Conservation (phyloP, 2,329 filamentous ascomycete genomes). For the Botrytis pseudocinerea region DNA sequence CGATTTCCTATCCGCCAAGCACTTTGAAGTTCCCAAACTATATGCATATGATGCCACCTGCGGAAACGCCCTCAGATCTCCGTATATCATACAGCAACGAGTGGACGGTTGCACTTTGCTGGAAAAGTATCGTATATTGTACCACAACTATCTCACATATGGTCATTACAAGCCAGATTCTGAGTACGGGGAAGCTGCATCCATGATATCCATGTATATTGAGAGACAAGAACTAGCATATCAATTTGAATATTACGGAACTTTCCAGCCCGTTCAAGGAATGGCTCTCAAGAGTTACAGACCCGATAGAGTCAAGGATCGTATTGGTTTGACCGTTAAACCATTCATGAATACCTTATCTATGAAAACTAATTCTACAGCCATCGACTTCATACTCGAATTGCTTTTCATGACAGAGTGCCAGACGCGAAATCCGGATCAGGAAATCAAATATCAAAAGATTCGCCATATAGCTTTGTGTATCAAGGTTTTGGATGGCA, state of each 20-base stretch:
- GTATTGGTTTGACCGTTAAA: not conserved
- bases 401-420: not conserved
- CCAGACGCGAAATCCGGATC: not conserved
- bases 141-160: not conserved
- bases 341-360: not conserved
- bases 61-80: not conserved
- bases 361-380: not conserved
- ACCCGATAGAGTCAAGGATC: not conserved
- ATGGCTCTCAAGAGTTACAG: not conserved
- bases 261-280: not conserved
- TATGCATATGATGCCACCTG: not conserved
- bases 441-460: not conserved
- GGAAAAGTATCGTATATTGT: not conserved
- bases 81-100: not conserved
- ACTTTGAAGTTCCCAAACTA: not conserved
- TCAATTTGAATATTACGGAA: not conserved
- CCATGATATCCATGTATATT: not conserved
- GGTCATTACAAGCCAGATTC: not conserved
- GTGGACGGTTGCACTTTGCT: not conserved
- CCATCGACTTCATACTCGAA: slow-evolving; percentile 1
- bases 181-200: not conserved
- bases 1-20: not conserved
- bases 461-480: not conserved
- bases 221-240: not conserved
- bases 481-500: not conserved